Percentiles rank a stretch among this genome's conserved stretches.
Evolutionary conservation across 2,329 filamentous ascomycete genomes (phyloP).

Genomic region (Mycosphaerella sp.): DNA sequence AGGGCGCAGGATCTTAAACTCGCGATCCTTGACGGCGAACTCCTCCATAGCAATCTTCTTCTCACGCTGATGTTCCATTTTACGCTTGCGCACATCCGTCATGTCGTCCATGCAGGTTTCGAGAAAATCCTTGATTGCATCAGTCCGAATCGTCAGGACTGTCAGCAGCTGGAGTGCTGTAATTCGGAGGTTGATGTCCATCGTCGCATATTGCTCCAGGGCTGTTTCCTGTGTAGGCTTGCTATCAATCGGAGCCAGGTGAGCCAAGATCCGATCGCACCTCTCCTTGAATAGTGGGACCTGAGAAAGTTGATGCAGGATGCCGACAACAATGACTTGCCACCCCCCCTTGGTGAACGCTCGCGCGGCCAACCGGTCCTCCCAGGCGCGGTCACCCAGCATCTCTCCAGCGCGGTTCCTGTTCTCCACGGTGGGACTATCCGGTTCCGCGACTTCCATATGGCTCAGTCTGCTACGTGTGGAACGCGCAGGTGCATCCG

Average conservation of each 20-base stretch:
- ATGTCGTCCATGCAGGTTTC: conserved; percentile 89
- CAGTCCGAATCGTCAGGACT: conserved; percentile 79
- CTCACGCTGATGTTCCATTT: conserved; percentile 83
- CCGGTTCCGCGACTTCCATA: conserved; percentile 63
- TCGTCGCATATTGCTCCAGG: conserved; percentile 60
- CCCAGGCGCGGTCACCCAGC: conserved; percentile 71
- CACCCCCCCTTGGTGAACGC: conserved; percentile 86
- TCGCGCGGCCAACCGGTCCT: conserved; percentile 72
- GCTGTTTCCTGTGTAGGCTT: conserved; percentile 73
- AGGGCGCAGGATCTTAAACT: conserved; percentile 59
- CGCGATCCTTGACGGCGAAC: conserved; percentile 39
- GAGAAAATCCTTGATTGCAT: conserved; percentile 79
- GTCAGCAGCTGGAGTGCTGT: conserved; percentile 78
- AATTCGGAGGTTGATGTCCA: conserved; percentile 79
- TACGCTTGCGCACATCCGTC: conserved; percentile 91
- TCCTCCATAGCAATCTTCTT: conserved; percentile 56
- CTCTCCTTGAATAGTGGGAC: conserved; percentile 60
- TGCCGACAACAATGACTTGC: conserved; percentile 81
- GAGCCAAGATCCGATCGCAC: conserved; percentile 72
- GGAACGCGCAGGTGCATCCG: conserved; percentile 69
- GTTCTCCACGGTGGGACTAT: conserved; percentile 33
- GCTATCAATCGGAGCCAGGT: conserved; percentile 71
- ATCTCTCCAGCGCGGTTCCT: conserved; percentile 69
- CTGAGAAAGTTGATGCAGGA: conserved; percentile 78
- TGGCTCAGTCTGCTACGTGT: conserved; percentile 70